These are phyloP conservation scores for Hypoxylon sp. DNA, from an alignment of 2,329 filamentous ascomycete genomes.

Conservation along the genomic window DNA sequence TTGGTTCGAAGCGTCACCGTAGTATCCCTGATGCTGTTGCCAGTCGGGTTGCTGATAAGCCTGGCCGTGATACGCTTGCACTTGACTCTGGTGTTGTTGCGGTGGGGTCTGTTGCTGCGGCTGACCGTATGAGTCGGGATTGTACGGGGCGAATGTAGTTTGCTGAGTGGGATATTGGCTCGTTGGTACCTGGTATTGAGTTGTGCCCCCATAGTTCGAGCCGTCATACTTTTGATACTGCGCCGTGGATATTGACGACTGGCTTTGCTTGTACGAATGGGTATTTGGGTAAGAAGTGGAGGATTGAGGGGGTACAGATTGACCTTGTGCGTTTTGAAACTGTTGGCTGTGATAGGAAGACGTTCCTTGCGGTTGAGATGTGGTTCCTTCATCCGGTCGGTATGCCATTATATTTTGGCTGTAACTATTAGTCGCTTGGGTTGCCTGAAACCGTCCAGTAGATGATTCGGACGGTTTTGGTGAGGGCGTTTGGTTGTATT, in stretches of 20 bases:
- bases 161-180: slow-evolving; percentile 33
- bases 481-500: slow-evolving; percentile 41
- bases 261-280: slow-evolving; percentile 45
- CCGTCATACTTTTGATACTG: slow-evolving; percentile 34
- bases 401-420: slow-evolving; percentile 31
- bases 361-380: slow-evolving; percentile 24
- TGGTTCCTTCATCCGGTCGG: slow-evolving; percentile 26
- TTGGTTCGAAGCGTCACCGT: slow-evolving; percentile 36
- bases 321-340: slow-evolving; percentile 17
- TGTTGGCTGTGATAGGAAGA: slow-evolving; percentile 32
- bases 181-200: slow-evolving; percentile 27
- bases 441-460: slow-evolving; percentile 29
- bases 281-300: slow-evolving; percentile 37
- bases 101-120: slow-evolving; percentile 34
- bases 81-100: slow-evolving; percentile 30
- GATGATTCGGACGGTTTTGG: slow-evolving; percentile 40
- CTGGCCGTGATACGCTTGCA: slow-evolving; percentile 19
- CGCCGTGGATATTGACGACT: slow-evolving; percentile 37
- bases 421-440: slow-evolving; percentile 14
- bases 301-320: slow-evolving; percentile 28
- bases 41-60: slow-evolving; percentile 38
- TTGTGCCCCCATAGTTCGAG: slow-evolving; percentile 37
- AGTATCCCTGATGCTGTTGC: slow-evolving; percentile 46
- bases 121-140: slow-evolving; percentile 42
- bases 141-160: slow-evolving; percentile 44